Conservation (phyloP, 257 asterid genomes). For the Cynanchum wilfordii region DNA sequence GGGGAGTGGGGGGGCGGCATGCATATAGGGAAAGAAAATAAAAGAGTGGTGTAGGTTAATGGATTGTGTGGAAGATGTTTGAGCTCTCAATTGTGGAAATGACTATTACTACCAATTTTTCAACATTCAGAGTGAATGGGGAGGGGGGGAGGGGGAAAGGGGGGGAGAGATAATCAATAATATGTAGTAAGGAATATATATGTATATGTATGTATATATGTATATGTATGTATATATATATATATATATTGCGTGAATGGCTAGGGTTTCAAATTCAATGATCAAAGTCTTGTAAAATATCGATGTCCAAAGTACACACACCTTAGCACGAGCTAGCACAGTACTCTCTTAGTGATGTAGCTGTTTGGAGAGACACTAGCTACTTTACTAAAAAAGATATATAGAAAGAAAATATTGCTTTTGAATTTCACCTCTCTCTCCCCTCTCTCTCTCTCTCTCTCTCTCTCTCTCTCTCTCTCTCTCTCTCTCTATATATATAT, state of each 20-base stretch:
- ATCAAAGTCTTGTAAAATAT: not conserved
- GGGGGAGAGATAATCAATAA: not conserved
- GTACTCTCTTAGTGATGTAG: not conserved
- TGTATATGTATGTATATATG: too few relatives aligned
- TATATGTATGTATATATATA: too few relatives aligned
- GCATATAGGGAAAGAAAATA: conserved; percentile 6
- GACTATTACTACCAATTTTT: conserved; percentile 1
- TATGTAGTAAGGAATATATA: too few relatives aligned
- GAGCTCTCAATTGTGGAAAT: conserved; percentile 7
- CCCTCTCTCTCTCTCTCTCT: not conserved
- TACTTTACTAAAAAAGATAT: not conserved
- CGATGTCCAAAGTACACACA: not conserved
- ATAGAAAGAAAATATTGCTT: not conserved
- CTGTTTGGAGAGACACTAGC: not conserved
- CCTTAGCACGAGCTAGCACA: conserved; percentile 6
- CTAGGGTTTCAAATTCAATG: conserved; percentile 4
- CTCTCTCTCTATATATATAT: too few relatives aligned
- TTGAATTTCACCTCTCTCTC: not conserved
- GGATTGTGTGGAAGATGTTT: not conserved
- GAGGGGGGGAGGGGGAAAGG: not conserved
- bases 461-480: not conserved
- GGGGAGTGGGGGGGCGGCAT: conserved; percentile 4
- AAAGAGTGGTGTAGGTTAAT: not conserved
- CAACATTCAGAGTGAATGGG: not conserved
- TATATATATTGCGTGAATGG: not conserved